A percentile compares a stretch with the other conserved stretches of the same genome.
Conservation (phyloP, 2,329 filamentous ascomycete species). For the Neonectria faginata region DNA sequence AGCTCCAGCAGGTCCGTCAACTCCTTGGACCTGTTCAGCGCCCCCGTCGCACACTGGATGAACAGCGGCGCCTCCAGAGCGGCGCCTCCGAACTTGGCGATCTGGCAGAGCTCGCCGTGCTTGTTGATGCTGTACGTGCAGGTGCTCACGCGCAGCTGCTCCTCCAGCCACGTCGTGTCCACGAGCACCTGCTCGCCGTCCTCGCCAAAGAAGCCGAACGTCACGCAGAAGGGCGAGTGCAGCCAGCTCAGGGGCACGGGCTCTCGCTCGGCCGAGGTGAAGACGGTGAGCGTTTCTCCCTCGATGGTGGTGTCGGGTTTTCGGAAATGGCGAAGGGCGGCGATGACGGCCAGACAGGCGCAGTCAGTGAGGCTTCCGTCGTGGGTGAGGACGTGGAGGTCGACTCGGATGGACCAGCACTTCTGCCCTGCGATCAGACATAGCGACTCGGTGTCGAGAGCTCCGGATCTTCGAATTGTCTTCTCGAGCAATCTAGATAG, state of each 20-base stretch:
- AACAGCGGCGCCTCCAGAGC: conserved; percentile 83
- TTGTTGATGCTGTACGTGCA: conserved; percentile 88
- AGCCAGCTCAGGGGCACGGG: conserved; percentile 91
- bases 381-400: conserved; percentile 90
- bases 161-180: conserved; percentile 80
- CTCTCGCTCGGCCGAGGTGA: conserved; percentile 85
- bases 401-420: conserved; percentile 90
- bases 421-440: conserved; percentile 92
- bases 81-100: conserved; percentile 89
- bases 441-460: conserved; percentile 93
- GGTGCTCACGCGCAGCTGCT: conserved; percentile 79
- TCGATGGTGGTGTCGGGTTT: conserved; percentile 90
- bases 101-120: conserved; percentile 90
- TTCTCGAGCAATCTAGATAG: conserved; percentile 93
- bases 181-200: conserved; percentile 75
- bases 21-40: conserved; percentile 83
- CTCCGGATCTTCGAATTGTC: conserved; percentile 89
- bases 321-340: conserved; percentile 89
- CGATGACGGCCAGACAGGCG: conserved; percentile 86
- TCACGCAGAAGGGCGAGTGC: conserved; percentile 91
- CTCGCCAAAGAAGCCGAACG: conserved; percentile 84
- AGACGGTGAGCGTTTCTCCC: conserved; percentile 86
- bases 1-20: conserved; percentile 79
- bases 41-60: conserved; percentile 79
- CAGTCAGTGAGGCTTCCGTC: conserved; percentile 92